Evolutionary conservation across 805 yeast species (phyloP), one percentile per base, ranked within the genome.

Genomic region (Kodamaea laetipori): DNA sequence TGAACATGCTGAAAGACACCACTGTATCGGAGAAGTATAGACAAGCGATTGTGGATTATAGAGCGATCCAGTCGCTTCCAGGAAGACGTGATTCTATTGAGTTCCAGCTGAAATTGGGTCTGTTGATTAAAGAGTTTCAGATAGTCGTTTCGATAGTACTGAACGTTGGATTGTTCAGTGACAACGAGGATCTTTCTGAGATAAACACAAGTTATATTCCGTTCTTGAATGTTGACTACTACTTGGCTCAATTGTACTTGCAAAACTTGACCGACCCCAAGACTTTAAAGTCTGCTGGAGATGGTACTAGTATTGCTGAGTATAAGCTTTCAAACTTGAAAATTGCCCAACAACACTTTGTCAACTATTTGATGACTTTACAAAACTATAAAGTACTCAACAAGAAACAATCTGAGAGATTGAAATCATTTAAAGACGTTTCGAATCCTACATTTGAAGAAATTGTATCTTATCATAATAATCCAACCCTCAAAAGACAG

Each of bases 151-250:
- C 52, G 1, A 58, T 68, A 9, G 69, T 83, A 1, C 64, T 70
- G 9, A 63, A 66, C n/a, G 61, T 81, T 12, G 71, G 80, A 2
- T 59, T 89, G 17, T 89, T 86, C 64, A 84, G 92, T 53, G 63
- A 66, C 9, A 88, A 88, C 59, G 97, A 90, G 58, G 56, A 73
- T 0, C 45, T 86, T 2, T 86, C 81, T 0, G 97, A 90, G 53
- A 55, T 90, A 8, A 69, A 76, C 30, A 84, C 95, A 0, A 58
- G 66, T 4, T 80, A 86, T 34, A 58, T 90, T 13, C 80, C 78
- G 44, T 86, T 77, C 50, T 57, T 87, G 13, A 66, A 77, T 4
- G 56, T 84, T 1, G 81, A 82, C 47, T 89, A 72, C 57, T 76
- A 81, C 51, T 54, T 85, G 27, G 95, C 63, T 0, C 44, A 31